phyloP scores from a whole-genome alignment of 306 rosid species.

The Gleditsia sinensis region DNA sequence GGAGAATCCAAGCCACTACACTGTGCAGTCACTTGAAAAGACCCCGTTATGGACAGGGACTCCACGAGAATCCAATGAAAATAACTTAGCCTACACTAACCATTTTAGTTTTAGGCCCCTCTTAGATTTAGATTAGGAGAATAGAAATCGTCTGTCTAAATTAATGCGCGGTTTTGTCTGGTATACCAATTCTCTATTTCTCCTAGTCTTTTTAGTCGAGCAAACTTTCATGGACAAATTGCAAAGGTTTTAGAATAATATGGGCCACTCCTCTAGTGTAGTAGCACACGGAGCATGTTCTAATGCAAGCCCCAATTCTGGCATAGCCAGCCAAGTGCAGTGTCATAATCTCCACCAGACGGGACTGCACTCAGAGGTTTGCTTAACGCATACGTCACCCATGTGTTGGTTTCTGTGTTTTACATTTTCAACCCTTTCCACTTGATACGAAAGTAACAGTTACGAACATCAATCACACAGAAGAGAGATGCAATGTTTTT shows the following conservation, averaged over 20 bases:
- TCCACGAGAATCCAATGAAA: constrained; percentile 59
- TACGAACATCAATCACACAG: not conserved
- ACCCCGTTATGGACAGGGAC: constrained; percentile 33
- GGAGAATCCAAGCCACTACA: constrained; percentile 33
- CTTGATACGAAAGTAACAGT: not conserved
- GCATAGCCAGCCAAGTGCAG: not conserved
- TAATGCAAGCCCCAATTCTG: constrained; percentile 10
- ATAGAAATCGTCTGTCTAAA: constrained; percentile 15
- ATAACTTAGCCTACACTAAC: constrained; percentile 29
- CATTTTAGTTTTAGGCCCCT: constrained; percentile 13
- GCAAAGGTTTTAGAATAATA: constrained; percentile 16
- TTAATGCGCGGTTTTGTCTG: constrained; percentile 9
- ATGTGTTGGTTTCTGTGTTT: constrained; percentile 26
- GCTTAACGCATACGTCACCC: too few species aligned
- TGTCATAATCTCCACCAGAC: constrained; percentile 30
- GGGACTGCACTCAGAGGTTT: constrained; percentile 19
- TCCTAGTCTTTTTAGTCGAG: not conserved
- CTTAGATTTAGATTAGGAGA: constrained; percentile 20
- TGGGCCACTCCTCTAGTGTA: too few species aligned
- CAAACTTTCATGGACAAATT: constrained; percentile 16
- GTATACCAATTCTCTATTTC: constrained; percentile 17
- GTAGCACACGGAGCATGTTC: constrained; percentile 46
- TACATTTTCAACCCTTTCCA: not conserved
- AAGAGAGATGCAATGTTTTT: not conserved
- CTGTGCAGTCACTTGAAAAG: constrained; percentile 32